Conservation (phyloP, 257 asterid genomes). For the Linderniella brevidens region DNA sequence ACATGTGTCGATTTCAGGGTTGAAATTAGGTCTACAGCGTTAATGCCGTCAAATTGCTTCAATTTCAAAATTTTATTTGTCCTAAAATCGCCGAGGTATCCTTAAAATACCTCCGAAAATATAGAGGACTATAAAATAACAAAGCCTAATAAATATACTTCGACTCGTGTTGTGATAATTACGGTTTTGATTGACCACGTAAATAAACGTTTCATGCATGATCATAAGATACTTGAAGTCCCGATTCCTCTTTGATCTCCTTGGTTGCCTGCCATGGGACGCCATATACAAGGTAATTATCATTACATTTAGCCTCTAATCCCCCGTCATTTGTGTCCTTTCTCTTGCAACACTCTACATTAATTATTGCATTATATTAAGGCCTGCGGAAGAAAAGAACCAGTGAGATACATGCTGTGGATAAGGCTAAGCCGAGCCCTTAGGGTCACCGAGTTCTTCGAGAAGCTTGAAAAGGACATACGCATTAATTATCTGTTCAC, state of each 20-base stretch:
- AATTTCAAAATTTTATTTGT: no score
- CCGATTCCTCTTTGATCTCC: conserved; percentile 34
- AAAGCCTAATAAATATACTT: no score
- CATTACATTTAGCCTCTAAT: neutral
- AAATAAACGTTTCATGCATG: conserved; percentile 2
- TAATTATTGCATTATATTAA: conserved; percentile 7
- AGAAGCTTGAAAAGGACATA: conserved; percentile 73
- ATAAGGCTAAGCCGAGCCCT: conserved; percentile 72
- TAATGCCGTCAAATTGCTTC: no score
- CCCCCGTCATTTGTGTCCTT: no score
- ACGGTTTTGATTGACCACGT: conserved; percentile 1
- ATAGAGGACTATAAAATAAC: no score
- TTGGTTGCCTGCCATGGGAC: conserved; percentile 67
- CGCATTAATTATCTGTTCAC: conserved; percentile 75
- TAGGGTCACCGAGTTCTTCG: conserved; percentile 38
- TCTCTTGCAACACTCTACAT: no score
- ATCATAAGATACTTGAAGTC: conserved; percentile 34
- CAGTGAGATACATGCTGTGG: conserved; percentile 69
- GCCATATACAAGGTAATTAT: conserved; percentile 37
- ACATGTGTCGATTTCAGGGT: no score
- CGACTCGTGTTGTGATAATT: neutral
- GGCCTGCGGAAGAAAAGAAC: conserved; percentile 56
- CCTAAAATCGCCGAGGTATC: no score
- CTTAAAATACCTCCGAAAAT: no score
- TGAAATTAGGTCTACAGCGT: no score